Evolutionary conservation across 2,329 filamentous ascomycete genomes (phyloP).

Genomic region (Fusarium begoniae): DNA sequence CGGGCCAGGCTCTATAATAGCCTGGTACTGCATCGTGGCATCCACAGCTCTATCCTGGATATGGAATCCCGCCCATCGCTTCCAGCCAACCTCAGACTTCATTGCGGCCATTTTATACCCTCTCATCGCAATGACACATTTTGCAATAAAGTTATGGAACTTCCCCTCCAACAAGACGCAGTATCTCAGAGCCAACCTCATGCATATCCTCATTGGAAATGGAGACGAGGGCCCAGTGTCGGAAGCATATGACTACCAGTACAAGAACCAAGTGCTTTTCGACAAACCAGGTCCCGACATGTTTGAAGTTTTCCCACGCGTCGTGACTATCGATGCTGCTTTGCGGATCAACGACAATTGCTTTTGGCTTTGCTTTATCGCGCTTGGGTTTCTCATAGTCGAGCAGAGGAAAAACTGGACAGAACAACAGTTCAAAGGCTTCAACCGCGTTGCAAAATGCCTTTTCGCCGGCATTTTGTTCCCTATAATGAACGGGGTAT

Average conservation of each 20-base stretch:
- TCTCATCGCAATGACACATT: background rate
- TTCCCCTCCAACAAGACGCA: background rate
- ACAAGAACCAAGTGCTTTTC: background rate
- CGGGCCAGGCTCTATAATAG: fast-evolving
- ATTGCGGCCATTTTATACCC: background rate
- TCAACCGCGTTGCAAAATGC: background rate
- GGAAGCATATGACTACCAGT: background rate
- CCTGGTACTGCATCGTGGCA: background rate
- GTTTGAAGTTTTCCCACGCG: fast-evolving
- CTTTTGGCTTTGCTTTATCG: background rate
- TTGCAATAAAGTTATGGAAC: background rate
- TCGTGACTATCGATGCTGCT: background rate
- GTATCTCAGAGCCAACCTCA: background rate
- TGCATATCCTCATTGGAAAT: background rate
- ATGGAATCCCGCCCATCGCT: background rate
- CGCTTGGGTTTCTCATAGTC: background rate
- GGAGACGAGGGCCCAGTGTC: background rate
- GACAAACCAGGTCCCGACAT: background rate
- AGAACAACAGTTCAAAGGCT: background rate
- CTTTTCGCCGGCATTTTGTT: fast-evolving
- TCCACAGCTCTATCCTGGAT: background rate
- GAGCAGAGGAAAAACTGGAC: background rate
- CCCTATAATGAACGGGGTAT: fast-evolving
- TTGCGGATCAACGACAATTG: background rate
- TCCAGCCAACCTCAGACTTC: background rate